Evolutionary conservation across 2,329 filamentous ascomycete genomes (phyloP).

Genomic region (Verticillium nubilum): DNA sequence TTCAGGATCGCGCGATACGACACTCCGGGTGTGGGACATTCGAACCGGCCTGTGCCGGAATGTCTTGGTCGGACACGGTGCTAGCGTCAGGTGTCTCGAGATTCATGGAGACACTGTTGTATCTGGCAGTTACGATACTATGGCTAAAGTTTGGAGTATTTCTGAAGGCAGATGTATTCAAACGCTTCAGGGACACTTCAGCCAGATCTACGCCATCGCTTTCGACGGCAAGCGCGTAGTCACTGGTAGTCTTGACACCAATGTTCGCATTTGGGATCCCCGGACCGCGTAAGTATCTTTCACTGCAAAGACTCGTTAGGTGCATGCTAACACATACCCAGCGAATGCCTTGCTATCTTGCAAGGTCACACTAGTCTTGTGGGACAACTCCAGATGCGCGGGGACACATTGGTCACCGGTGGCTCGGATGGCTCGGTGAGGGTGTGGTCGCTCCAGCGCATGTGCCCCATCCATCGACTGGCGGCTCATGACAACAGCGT

Average conservation of each 20-base stretch:
- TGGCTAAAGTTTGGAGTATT: slow-evolving; percentile 95
- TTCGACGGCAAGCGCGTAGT: slow-evolving; percentile 92
- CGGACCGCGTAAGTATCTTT: slow-evolving; percentile 63
- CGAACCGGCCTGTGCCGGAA: slow-evolving; percentile 82
- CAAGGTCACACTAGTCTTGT: slow-evolving; percentile 97
- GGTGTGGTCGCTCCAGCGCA: slow-evolving; percentile 90
- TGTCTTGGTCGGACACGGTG: slow-evolving; percentile 89
- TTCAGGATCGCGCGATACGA: slow-evolving; percentile 92
- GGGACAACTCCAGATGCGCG: slow-evolving; percentile 92
- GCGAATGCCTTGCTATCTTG: slow-evolving; percentile 80
- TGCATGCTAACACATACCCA: slow-evolving; percentile 28
- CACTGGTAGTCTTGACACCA: slow-evolving; percentile 93
- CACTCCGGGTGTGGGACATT: slow-evolving; percentile 92
- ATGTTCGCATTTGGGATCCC: slow-evolving; percentile 94
- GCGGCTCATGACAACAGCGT: slow-evolving; percentile 98
- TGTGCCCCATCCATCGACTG: slow-evolving; percentile 86
- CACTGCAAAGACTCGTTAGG: background rate
- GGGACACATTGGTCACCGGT: slow-evolving; percentile 90
- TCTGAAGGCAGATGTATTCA: slow-evolving; percentile 89
- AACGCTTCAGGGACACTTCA: slow-evolving; percentile 90
- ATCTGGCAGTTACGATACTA: slow-evolving; percentile 97
- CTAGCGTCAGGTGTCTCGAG: slow-evolving; percentile 89
- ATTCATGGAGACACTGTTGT: slow-evolving; percentile 96
- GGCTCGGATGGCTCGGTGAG: slow-evolving; percentile 94
- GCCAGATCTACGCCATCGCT: slow-evolving; percentile 97